A percentile compares a stretch with the other conserved stretches of the same genome.
Evolutionary conservation across 192 early-diverging fungal species (phyloP).

Genomic region (Pilobolus umbonatus): DNA sequence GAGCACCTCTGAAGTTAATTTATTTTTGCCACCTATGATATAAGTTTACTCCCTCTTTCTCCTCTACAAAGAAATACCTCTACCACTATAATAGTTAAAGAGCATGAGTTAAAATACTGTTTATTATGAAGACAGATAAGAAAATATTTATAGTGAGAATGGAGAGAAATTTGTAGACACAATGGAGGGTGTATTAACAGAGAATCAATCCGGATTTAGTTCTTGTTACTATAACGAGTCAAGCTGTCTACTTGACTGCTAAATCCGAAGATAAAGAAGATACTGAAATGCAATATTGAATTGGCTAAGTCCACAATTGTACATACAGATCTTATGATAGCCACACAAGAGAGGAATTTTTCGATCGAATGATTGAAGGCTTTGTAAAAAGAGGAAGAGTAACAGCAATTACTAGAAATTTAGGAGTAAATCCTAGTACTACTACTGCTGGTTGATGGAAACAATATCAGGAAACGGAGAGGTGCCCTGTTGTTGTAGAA

Average conservation of each 20-base stretch:
- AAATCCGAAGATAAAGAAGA: not conserved
- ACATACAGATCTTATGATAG: slow-evolving; percentile 2
- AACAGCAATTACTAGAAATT: not conserved
- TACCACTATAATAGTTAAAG: not conserved
- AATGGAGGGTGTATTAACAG: slow-evolving; percentile 5
- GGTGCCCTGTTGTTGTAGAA: too few relatives aligned
- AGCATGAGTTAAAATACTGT: too few relatives aligned
- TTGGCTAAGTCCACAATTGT: not conserved
- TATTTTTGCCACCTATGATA: slow-evolving; percentile 5
- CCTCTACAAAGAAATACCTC: not conserved
- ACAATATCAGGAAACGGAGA: not conserved
- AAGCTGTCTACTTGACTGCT: not conserved
- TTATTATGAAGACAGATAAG: not conserved
- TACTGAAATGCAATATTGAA: not conserved
- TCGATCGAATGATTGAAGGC: not conserved
- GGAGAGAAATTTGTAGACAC: slow-evolving; percentile 14
- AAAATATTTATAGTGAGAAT: not conserved
- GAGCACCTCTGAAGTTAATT: slow-evolving; percentile 2
- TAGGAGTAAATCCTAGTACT: not conserved
- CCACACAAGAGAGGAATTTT: not conserved
- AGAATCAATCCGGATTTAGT: slow-evolving; percentile 5
- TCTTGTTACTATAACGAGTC: slow-evolving; percentile 5
- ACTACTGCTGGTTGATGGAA: not conserved
- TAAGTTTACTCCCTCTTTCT: slow-evolving; percentile 3
- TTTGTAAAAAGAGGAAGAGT: slow-evolving; percentile 4